These are phyloP conservation scores for Solanum lycopersicoides DNA, from an alignment of 257 asterid genomes.

Conservation along the genomic window DNA sequence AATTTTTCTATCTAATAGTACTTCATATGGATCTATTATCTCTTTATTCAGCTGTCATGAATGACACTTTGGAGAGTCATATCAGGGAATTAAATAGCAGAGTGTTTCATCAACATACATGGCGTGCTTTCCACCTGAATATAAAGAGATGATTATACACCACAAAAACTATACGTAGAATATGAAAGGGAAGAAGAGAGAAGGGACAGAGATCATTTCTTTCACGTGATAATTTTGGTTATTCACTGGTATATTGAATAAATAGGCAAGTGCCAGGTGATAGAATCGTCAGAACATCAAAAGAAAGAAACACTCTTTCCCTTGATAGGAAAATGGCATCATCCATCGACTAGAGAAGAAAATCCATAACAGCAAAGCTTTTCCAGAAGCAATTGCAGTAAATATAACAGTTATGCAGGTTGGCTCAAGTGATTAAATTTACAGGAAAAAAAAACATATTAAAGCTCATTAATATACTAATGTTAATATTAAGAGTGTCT, in stretches of 20 bases:
- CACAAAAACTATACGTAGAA: neutral
- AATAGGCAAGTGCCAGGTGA: neutral
- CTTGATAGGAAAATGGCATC: neutral
- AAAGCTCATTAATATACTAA: neutral
- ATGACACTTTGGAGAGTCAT: neutral
- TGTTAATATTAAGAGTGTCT: neutral
- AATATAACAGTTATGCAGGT: neutral
- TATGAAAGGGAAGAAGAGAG: neutral
- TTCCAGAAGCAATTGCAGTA: neutral
- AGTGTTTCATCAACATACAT: neutral
- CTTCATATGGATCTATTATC: neutral
- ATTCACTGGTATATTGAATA: neutral
- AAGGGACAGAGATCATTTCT: neutral
- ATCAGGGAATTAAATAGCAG: neutral
- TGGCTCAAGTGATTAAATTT: neutral
- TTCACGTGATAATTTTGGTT: neutral
- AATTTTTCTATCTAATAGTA: neutral
- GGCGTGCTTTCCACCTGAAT: neutral
- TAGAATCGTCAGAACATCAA: neutral
- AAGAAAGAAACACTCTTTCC: neutral
- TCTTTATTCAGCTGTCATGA: neutral
- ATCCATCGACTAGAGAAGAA: neutral
- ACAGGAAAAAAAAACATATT: neutral
- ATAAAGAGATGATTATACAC: neutral
- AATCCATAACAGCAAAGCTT: neutral